Evolutionary conservation across 179 eudicot genomes (phyloP).

Genomic region (Sideroxylon spinosum): DNA sequence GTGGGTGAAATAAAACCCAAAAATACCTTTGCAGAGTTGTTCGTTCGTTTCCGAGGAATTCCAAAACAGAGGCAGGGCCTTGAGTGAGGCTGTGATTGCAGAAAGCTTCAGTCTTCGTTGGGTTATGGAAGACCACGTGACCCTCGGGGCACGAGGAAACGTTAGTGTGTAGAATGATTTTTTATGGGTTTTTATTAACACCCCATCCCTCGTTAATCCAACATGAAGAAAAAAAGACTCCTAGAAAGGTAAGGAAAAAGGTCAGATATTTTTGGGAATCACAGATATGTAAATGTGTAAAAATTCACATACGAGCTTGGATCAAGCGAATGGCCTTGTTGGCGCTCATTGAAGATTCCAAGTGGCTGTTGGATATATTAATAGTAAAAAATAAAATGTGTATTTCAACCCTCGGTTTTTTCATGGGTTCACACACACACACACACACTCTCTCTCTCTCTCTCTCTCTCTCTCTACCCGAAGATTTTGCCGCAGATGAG

Average conservation of each 20-base stretch:
- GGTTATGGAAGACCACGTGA: not conserved
- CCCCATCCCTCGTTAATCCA: not conserved
- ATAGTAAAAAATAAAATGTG: too few species aligned
- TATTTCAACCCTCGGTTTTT: too few species aligned
- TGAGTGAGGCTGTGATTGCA: not conserved
- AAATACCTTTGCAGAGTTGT: not conserved
- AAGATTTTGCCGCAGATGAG: too few species aligned
- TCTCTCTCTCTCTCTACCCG: too few species aligned
- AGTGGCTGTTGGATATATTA: too few species aligned
- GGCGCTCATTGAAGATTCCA: too few species aligned
- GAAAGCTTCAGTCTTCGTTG: slow-evolving; percentile 12
- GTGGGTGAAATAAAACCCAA: not conserved
- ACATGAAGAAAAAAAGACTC: not conserved
- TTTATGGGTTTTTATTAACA: not conserved
- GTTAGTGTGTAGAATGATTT: not conserved
- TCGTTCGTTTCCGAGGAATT: not conserved
- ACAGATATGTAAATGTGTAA: not conserved
- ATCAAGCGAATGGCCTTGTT: too few species aligned
- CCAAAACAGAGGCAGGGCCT: not conserved
- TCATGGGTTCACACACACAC: too few species aligned
- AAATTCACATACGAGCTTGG: too few species aligned
- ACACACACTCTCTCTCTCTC: too few species aligned
- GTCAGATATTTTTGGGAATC: not conserved
- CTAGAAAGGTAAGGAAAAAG: not conserved
- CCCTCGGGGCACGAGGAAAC: not conserved